Evolutionary conservation across 257 asterid genomes (phyloP), one percentile per base, ranked within the genome.

Genomic region (Solanum sejunctum): DNA sequence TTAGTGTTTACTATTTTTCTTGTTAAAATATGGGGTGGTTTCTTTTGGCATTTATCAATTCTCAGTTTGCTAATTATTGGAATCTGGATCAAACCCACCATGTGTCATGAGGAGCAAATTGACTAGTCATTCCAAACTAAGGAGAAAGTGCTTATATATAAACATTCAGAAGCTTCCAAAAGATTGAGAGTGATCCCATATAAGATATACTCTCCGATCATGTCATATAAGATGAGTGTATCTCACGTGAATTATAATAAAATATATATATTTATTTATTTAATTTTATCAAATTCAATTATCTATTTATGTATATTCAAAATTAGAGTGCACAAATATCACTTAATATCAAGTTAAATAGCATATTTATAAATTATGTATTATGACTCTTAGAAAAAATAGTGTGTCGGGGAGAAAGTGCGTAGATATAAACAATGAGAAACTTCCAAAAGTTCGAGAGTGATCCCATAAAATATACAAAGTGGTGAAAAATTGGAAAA

Each of bases 21-120:
- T 69, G 70, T 87, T 12, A 82, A 81, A 41, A 60, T 45, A 17
- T 69, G 47, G 47, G 79, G 84, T 63, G 67, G 21, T 21, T 52
- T 57, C 54, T 36, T 85, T 93, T 91, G 97, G 91, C 89, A 45
- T 77, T 90, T 91, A 58, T 52, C 83, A 63, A 84, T 91, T 88
- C 87, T 88, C 88, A 49, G 87, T 81, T 88, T 85, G 86, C 88
- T 71, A 43, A 49, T 66, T 39, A 51, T 84, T 80, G 88, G 95
- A 92, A 91, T 93, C 93, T 90, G 49, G 67, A 85, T 60, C 88
- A 43, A 79, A 85, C 61, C 47, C 64, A 36, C 81, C 66, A 45
- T 85, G 75, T 84, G 88, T 54, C 17, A 15, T 51, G 82, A 67
- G 52, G 84, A 85, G 77, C 88, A 72, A 84, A 32, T 83, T 84